phyloP scores from a whole-genome alignment of 2,329 filamentous ascomycete species.

The Teratosphaeria destructans region DNA sequence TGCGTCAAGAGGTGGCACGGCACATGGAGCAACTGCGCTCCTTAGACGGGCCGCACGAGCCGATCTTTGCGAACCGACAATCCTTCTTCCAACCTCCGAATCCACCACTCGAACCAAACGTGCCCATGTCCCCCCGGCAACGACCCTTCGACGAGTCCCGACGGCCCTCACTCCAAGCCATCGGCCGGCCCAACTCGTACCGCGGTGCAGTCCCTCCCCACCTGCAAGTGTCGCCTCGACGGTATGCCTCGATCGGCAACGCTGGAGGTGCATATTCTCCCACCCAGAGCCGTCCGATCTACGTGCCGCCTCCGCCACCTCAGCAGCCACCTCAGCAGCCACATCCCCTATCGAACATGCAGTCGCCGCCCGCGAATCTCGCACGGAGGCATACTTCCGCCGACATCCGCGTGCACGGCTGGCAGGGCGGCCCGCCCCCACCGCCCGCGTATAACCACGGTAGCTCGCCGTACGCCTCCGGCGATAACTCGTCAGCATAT shows the following conservation, averaged over 20 bases:
- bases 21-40: constrained; percentile 49
- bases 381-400: constrained; percentile 85
- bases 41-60: constrained; percentile 54
- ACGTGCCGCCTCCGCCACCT: constrained; percentile 53
- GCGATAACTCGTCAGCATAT: constrained; percentile 52
- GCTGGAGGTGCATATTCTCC: constrained; percentile 45
- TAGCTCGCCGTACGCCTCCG: constrained; percentile 55
- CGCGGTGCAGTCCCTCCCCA: constrained; percentile 73
- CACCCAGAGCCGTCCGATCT: constrained; percentile 58
- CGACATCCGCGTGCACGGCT: constrained; percentile 67
- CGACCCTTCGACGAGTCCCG: constrained; percentile 75
- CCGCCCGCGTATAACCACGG: constrained; percentile 38
- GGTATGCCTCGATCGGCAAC: constrained; percentile 67
- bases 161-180: constrained; percentile 56
- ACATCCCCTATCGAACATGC: constrained; percentile 47
- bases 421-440: constrained; percentile 57
- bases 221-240: constrained; percentile 57
- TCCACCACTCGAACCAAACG: constrained; percentile 13
- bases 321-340: constrained; percentile 46
- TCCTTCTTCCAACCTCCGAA: constrained; percentile 30
- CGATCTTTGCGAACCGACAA: constrained; percentile 25
- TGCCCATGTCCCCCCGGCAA: constrained; percentile 77
- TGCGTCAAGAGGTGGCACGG: constrained; percentile 54
- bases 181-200: constrained; percentile 48
- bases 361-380: constrained; percentile 55